These are phyloP conservation scores for Sambucus nigra DNA, from an alignment of 129 eudicot species.

Conservation along the genomic window DNA sequence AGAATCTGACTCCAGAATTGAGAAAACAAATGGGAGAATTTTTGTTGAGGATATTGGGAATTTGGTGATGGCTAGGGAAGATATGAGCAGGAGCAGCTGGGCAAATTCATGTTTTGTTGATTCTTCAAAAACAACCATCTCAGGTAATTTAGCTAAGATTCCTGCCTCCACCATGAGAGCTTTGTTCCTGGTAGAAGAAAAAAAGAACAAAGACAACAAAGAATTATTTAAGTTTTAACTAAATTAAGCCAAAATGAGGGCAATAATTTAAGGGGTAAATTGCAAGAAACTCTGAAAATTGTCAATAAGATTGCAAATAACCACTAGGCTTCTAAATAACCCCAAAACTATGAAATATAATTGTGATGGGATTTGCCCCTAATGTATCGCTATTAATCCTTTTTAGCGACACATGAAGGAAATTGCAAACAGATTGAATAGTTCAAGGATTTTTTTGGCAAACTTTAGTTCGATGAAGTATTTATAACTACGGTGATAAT, in stretches of 20 bases:
- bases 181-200: conserved; percentile 59
- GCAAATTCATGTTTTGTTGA: conserved; percentile 46
- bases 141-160: conserved; percentile 52
- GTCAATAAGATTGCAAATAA: too few species aligned
- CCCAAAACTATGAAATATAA: background rate
- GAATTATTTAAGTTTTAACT: background rate
- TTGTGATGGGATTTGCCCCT: too few species aligned
- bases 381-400: too few species aligned
- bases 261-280: background rate
- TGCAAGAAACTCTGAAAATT: background rate
- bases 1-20: conserved; percentile 48
- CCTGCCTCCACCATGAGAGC: conserved; percentile 88
- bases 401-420: too few species aligned
- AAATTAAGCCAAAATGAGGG: background rate
- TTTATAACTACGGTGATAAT: too few species aligned
- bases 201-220: conserved; percentile 8
- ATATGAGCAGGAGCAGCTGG: conserved; percentile 49
- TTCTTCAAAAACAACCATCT: conserved; percentile 28
- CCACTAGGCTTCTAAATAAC: too few species aligned
- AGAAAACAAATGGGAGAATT: conserved; percentile 43
- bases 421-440: too few species aligned
- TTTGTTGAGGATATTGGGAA: conserved; percentile 41
- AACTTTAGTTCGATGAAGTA: too few species aligned
- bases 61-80: conserved; percentile 52
- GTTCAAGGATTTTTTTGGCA: too few species aligned